Evolutionary conservation across 2,329 filamentous ascomycete species (phyloP).

Genomic region (Tolypocladium cylindrosporum): DNA sequence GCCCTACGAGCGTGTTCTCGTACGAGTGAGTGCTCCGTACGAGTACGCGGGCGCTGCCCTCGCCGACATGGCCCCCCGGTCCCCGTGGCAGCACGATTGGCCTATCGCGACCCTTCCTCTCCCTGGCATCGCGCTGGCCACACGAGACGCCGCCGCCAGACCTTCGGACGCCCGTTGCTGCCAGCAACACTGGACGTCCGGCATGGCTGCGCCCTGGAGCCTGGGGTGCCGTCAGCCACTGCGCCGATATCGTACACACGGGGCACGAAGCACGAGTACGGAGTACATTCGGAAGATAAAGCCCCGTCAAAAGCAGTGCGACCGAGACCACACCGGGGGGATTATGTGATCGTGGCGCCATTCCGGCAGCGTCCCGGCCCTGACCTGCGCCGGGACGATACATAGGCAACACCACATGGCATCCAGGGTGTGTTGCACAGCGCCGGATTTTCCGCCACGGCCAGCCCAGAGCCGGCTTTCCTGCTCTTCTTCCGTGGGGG

Average conservation of each 20-base stretch:
- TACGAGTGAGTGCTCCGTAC: too few relatives aligned
- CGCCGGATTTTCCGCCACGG: background rate
- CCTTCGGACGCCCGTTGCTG: background rate
- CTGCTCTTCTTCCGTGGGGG: background rate
- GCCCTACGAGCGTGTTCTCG: background rate
- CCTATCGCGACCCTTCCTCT: constrained; percentile 2
- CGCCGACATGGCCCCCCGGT: background rate
- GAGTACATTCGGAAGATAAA: constrained; percentile 1
- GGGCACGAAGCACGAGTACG: too few relatives aligned
- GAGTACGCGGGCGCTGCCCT: background rate
- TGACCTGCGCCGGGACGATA: background rate
- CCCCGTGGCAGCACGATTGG: background rate
- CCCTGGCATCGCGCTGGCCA: background rate
- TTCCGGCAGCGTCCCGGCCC: background rate
- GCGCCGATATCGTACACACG: background rate
- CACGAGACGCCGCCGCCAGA: background rate
- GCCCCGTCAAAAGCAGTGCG: constrained; percentile 1
- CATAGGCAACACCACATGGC: background rate
- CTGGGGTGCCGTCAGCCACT: background rate
- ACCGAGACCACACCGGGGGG: background rate
- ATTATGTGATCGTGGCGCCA: constrained; percentile 2
- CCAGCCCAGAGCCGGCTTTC: background rate
- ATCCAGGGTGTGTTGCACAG: constrained; percentile 1
- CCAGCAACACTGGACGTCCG: background rate
- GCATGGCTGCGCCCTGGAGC: background rate